Evolutionary conservation across 2,329 filamentous ascomycete genomes (phyloP).

Genomic region (Aspergillus vadensis): DNA sequence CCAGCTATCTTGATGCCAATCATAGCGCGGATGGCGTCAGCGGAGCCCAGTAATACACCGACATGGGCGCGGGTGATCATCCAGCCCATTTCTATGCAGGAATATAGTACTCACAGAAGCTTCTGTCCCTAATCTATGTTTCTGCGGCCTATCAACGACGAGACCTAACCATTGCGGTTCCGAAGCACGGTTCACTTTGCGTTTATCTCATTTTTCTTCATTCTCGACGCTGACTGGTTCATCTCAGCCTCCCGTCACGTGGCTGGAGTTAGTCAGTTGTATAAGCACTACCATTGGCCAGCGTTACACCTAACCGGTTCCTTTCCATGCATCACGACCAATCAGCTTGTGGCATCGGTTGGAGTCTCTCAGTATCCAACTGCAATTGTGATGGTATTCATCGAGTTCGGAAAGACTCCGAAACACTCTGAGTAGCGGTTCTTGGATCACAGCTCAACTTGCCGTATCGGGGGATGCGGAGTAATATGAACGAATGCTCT

Average conservation of each 20-base stretch:
- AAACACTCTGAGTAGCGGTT: too few species aligned
- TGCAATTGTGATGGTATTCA: too few species aligned
- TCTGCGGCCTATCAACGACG: background rate
- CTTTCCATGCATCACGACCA: too few species aligned
- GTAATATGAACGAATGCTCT: too few species aligned
- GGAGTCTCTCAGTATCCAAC: too few species aligned
- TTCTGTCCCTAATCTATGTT: background rate
- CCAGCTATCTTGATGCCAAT: constrained; percentile 9
- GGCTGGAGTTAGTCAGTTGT: background rate
- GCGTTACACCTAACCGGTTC: background rate
- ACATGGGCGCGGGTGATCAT: too few species aligned
- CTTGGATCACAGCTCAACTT: too few species aligned
- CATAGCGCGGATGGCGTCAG: constrained; percentile 16
- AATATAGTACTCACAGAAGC: background rate
- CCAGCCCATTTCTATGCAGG: too few species aligned
- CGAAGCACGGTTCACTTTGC: background rate
- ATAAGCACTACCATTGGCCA: background rate
- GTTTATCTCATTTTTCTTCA: background rate
- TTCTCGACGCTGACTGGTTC: background rate
- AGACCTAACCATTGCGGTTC: background rate
- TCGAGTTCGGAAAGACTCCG: too few species aligned
- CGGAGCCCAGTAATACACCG: background rate
- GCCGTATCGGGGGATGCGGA: too few species aligned
- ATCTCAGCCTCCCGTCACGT: background rate
- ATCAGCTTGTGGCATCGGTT: too few species aligned